Conservation (phyloP, 2,329 filamentous ascomycete genomes). For the Fusarium multiceps region DNA sequence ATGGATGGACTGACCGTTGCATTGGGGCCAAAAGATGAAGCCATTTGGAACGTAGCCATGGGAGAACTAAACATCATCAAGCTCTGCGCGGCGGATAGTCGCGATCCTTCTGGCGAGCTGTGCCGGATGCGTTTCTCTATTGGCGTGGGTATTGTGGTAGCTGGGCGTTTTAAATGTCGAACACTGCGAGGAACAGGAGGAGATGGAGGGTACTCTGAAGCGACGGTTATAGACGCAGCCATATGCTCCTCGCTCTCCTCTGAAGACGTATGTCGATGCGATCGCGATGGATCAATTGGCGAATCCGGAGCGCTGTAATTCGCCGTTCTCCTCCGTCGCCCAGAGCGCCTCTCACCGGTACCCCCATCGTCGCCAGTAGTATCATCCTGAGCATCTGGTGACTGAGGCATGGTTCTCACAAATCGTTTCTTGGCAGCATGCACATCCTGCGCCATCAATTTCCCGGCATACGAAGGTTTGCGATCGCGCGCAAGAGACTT, state of each 20-base stretch:
- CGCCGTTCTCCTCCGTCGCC: constrained; percentile 34
- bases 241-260: constrained; percentile 44
- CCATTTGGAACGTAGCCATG: constrained; percentile 47
- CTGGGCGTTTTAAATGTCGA: constrained; percentile 39
- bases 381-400: constrained; percentile 41
- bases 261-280: constrained; percentile 37
- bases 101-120: constrained; percentile 45
- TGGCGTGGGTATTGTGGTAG: constrained; percentile 31
- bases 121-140: constrained; percentile 43
- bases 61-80: constrained; percentile 47
- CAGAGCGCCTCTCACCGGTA: constrained; percentile 39
- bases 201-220: constrained; percentile 42
- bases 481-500: constrained; percentile 45
- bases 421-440: constrained; percentile 47
- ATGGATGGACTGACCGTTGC: constrained; percentile 28
- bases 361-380: constrained; percentile 29
- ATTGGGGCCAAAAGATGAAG: constrained; percentile 32
- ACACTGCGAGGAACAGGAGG: constrained; percentile 41
- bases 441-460: constrained; percentile 47
- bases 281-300: constrained; percentile 28
- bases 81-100: constrained; percentile 45
- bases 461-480: constrained; percentile 47
- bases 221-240: constrained; percentile 45
- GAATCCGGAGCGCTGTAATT: constrained; percentile 40
- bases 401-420: constrained; percentile 37